These are phyloP conservation scores for Leucosporidium scottii DNA, from an alignment of 768 basidiomycete species.

Conservation along the genomic window DNA sequence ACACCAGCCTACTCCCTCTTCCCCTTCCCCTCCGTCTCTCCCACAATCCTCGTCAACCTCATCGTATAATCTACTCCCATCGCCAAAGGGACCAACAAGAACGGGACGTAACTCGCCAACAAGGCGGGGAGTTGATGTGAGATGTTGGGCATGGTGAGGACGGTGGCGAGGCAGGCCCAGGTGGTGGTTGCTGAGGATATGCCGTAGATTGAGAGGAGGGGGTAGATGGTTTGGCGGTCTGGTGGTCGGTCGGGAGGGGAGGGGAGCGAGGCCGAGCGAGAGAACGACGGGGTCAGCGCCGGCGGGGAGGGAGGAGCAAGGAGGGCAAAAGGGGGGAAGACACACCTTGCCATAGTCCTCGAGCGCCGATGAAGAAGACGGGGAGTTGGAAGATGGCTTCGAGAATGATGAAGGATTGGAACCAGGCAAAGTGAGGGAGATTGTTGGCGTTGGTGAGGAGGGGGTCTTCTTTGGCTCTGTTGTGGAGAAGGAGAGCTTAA, in stretches of 20 bases:
- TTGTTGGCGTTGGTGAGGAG: conserved; percentile 25
- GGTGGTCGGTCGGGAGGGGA: conserved; percentile 42
- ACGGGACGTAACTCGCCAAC: conserved; percentile 66
- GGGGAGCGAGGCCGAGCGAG: no score
- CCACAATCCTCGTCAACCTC: conserved; percentile 33
- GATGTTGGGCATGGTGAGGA: conserved; percentile 53
- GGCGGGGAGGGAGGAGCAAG: no score
- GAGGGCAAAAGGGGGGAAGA: conserved; percentile 1
- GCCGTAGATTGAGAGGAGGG: conserved; percentile 63
- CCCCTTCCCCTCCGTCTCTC: neutral
- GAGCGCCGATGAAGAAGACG: conserved; percentile 62
- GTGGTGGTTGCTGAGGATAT: conserved; percentile 73
- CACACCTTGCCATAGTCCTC: conserved; percentile 55
- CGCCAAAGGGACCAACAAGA: conserved; percentile 60
- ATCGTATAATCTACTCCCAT: conserved; percentile 66
- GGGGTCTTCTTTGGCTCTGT: conserved; percentile 15
- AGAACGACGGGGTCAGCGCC: no score
- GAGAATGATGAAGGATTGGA: conserved; percentile 37
- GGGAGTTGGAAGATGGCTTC: conserved; percentile 57
- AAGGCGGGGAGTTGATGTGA: conserved; percentile 51
- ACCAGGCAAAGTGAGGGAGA: conserved; percentile 31
- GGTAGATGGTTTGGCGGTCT: conserved; percentile 48
- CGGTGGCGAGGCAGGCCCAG: conserved; percentile 58
- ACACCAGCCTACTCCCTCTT: no score
- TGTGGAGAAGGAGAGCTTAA: no score